These are phyloP conservation scores for Phytophthora syringae DNA, from an alignment of 352 stramenopile genomes.

Conservation along the genomic window DNA sequence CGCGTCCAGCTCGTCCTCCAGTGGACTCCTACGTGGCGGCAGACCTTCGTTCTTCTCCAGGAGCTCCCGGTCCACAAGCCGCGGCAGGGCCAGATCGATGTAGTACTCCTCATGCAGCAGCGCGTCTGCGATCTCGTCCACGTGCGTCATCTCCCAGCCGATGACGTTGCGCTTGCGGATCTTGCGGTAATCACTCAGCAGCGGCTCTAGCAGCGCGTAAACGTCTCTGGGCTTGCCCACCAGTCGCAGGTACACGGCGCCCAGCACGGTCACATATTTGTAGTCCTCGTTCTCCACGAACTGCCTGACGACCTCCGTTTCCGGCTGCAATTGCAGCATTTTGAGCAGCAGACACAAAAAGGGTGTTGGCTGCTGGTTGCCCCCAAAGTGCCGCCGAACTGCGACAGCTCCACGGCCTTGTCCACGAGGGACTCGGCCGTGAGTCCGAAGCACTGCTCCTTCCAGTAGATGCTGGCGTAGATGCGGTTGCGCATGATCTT, in stretches of 20 bases:
- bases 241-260: conserved; percentile 97
- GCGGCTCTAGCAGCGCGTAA: conserved; percentile 94
- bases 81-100: conserved; percentile 94
- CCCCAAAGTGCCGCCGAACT: conserved; percentile 95
- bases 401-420: conserved; percentile 94
- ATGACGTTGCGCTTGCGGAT: conserved; percentile 87
- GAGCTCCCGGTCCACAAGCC: conserved; percentile 86
- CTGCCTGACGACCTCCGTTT: conserved; percentile 92
- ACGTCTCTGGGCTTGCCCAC: conserved; percentile 93
- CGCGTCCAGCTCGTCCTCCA: conserved; percentile 77
- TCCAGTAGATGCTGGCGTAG: conserved; percentile 96
- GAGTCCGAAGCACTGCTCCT: conserved; percentile 98
- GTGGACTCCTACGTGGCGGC: conserved; percentile 63
- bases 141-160: conserved; percentile 93
- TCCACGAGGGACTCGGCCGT: conserved; percentile 96
- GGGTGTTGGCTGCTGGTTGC: conserved; percentile 95
- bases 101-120: conserved; percentile 93
- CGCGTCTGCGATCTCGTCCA: conserved; percentile 97
- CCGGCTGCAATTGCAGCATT: conserved; percentile 97
- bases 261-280: conserved; percentile 97
- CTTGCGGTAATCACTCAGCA: conserved; percentile 97
- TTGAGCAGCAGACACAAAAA: conserved; percentile 99
- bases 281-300: conserved; percentile 99
- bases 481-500: conserved; percentile 99
- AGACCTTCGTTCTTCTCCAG: conserved; percentile 85